Percentiles rank a stretch among this genome's conserved stretches.
Evolutionary conservation across 2,329 filamentous ascomycete species (phyloP).

Genomic region (Ilyonectria sp.): DNA sequence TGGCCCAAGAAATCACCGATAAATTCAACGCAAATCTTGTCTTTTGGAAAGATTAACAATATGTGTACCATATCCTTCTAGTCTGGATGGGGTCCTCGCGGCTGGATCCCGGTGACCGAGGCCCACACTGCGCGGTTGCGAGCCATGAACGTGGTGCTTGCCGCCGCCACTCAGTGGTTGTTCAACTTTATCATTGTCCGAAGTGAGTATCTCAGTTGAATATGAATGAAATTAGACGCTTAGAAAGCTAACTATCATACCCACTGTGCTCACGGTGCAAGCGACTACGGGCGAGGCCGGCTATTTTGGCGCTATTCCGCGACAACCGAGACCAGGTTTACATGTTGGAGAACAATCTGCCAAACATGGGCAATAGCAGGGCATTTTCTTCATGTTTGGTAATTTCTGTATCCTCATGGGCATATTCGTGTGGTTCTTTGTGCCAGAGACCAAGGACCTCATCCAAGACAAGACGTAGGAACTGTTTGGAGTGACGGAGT

Average conservation of each 20-base stretch:
- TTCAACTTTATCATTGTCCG: slow-evolving; percentile 82
- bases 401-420: slow-evolving; percentile 77
- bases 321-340: not conserved
- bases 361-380: slow-evolving; percentile 50
- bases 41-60: slow-evolving; percentile 34
- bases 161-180: slow-evolving; percentile 79
- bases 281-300: slow-evolving; percentile 62
- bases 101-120: slow-evolving; percentile 80
- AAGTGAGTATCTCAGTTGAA: slow-evolving; percentile 50
- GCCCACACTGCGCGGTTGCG: slow-evolving; percentile 78
- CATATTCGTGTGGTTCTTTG: slow-evolving; percentile 76
- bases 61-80: slow-evolving; percentile 68
- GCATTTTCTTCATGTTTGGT: slow-evolving; percentile 79
- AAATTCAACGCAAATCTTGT: no score
- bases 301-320: slow-evolving; percentile 52
- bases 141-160: slow-evolving; percentile 77
- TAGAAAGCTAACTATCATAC: not conserved
- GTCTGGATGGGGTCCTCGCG: slow-evolving; percentile 79
- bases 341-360: not conserved
- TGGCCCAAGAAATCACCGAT: no score
- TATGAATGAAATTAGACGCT: not conserved
- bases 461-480: slow-evolving; percentile 77
- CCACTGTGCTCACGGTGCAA: slow-evolving; percentile 77
- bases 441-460: slow-evolving; percentile 80
- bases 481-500: slow-evolving; percentile 73